A percentile compares a stretch with the other conserved stretches of the same genome.
Conservation (phyloP, 1,284 basidiomycete genomes). For the Puccinia polysora region DNA sequence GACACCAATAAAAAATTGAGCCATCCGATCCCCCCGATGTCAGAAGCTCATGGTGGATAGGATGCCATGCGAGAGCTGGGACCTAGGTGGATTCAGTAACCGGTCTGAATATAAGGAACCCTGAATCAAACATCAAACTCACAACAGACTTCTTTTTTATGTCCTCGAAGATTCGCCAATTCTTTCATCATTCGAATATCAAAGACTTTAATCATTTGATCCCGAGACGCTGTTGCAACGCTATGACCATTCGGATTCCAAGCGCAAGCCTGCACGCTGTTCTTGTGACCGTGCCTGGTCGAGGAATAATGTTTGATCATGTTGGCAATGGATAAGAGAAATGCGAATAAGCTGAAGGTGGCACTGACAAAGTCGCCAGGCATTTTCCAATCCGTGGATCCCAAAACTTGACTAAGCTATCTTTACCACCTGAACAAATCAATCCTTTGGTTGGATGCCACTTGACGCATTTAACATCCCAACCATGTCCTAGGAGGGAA, state of each 20-base stretch:
- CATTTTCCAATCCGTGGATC: conserved; percentile 85
- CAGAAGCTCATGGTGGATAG: conserved; percentile 76
- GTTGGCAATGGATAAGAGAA: too few species aligned
- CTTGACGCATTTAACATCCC: conserved; percentile 97
- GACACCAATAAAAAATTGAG: conserved; percentile 85
- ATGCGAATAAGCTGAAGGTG: not conserved
- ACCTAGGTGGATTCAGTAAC: not conserved
- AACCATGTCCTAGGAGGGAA: conserved; percentile 70
- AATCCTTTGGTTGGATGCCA: conserved; percentile 97
- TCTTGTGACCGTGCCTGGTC: conserved; percentile 85
- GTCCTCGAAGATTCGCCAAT: conserved; percentile 79
- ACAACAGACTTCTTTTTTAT: conserved; percentile 98
- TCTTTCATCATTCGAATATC: conserved; percentile 98
- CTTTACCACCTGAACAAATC: conserved; percentile 88
- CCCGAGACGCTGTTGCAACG: conserved; percentile 86
- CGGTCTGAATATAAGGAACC: not conserved
- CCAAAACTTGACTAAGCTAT: conserved; percentile 99
- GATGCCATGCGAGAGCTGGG: conserved; percentile 87
- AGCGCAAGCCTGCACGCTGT: conserved; percentile 82
- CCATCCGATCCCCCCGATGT: conserved; percentile 92
- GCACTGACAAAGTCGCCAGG: conserved; percentile 72
- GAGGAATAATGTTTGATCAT: too few species aligned
- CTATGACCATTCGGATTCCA: conserved; percentile 93
- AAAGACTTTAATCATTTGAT: conserved; percentile 91
- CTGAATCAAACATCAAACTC: conserved; percentile 53